phyloP scores from a whole-genome alignment of 345 rosid genomes.

The Cardiospermum halicacabum region DNA sequence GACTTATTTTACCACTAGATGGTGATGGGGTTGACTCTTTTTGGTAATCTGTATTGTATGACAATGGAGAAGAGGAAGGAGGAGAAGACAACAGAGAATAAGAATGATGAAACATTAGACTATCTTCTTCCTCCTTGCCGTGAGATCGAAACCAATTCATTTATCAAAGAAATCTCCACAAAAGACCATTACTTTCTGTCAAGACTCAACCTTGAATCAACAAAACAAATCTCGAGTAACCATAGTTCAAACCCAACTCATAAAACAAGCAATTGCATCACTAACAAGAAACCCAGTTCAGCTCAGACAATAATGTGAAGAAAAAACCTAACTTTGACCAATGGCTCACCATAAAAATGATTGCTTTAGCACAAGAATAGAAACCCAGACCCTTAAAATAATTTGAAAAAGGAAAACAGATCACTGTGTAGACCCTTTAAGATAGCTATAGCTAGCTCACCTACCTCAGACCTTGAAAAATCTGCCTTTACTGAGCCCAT shows the following conservation, averaged over 20 bases:
- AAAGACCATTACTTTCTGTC: slow-evolving; percentile 18
- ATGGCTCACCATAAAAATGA: slow-evolving; percentile 23
- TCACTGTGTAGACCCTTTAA: slow-evolving; percentile 11
- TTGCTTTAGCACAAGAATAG: slow-evolving; percentile 29
- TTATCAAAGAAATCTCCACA: slow-evolving; percentile 29
- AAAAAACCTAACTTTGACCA: slow-evolving; percentile 20
- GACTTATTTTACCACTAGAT: slow-evolving; percentile 47
- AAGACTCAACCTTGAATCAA: slow-evolving; percentile 12
- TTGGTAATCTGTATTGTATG: slow-evolving; percentile 25
- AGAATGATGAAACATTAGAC: slow-evolving; percentile 20
- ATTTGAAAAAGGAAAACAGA: slow-evolving; percentile 10
- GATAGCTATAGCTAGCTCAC: slow-evolving; percentile 30
- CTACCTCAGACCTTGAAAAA: slow-evolving; percentile 30
- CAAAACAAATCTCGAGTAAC: slow-evolving; percentile 11
- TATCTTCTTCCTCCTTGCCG: slow-evolving; percentile 23
- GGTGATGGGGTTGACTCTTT: slow-evolving; percentile 30
- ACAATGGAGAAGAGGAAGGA: slow-evolving; percentile 29
- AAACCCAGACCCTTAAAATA: slow-evolving; percentile 14
- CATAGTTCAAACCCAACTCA: slow-evolving; percentile 27
- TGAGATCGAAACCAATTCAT: slow-evolving; percentile 37
- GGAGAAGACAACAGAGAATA: slow-evolving; percentile 28
- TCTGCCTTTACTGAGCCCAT: slow-evolving; percentile 25
- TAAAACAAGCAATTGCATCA: slow-evolving; percentile 29
- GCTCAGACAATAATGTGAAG: slow-evolving; percentile 17
- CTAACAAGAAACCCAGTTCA: slow-evolving; percentile 24